These are phyloP conservation scores for Tuber umbilicatum DNA, from an alignment of 495 filamentous ascomycete species.

Conservation along the genomic window DNA sequence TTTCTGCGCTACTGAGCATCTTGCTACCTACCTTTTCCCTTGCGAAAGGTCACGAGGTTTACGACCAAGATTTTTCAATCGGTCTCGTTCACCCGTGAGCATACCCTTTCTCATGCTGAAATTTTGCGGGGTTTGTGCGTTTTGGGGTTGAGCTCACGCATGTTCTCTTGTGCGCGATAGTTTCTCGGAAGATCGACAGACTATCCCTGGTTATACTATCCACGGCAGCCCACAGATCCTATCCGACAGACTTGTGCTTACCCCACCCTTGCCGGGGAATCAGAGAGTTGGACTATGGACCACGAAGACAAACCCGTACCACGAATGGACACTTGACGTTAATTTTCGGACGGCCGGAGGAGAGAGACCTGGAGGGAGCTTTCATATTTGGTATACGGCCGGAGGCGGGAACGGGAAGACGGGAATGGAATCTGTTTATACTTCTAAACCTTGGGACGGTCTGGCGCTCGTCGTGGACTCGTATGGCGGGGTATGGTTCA, in stretches of 20 bases:
- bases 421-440: slow-evolving; percentile 37
- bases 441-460: slow-evolving; percentile 54
- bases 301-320: slow-evolving; percentile 54
- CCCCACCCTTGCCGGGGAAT: slow-evolving; percentile 81
- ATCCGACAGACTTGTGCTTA: slow-evolving; percentile 86
- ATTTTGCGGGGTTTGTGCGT: not conserved
- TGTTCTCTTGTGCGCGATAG: slow-evolving; percentile 37
- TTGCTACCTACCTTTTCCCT: slow-evolving; percentile 20
- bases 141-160: slow-evolving; percentile 35
- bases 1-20: slow-evolving; percentile 21
- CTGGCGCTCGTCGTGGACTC: slow-evolving; percentile 80
- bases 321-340: slow-evolving; percentile 74
- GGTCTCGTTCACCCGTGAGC: slow-evolving; percentile 37
- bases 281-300: slow-evolving; percentile 76
- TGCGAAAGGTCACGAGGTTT: slow-evolving; percentile 12
- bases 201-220: slow-evolving; percentile 60
- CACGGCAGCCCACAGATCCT: slow-evolving; percentile 73
- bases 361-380: slow-evolving; percentile 78
- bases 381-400: slow-evolving; percentile 86
- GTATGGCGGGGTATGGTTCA: slow-evolving; percentile 57
- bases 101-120: not conserved
- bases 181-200: slow-evolving; percentile 53
- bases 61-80: slow-evolving; percentile 35
- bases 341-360: slow-evolving; percentile 81
- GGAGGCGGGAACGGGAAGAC: slow-evolving; percentile 25